Evolutionary conservation across 202 grass and related monocot species (phyloP).

Genomic region (Dendrocalamus latiflorus): DNA sequence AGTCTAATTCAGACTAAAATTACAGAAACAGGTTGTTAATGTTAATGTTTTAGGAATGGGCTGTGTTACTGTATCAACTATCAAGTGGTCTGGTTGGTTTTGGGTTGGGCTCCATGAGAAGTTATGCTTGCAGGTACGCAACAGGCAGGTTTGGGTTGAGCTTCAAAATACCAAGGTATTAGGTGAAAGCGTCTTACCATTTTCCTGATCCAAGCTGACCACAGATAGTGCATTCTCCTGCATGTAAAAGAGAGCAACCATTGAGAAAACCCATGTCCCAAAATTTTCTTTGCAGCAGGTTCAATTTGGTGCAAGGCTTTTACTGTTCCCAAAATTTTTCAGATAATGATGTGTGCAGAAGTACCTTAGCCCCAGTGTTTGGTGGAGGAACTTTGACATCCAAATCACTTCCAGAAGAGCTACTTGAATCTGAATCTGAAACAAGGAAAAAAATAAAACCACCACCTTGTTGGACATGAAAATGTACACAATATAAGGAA

Average conservation of each 20-base stretch:
- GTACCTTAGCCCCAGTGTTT: slow-evolving; percentile 70
- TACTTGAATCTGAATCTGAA: slow-evolving; percentile 85
- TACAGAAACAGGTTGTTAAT: background rate
- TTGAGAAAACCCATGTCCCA: slow-evolving; percentile 21
- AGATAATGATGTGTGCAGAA: slow-evolving; percentile 16
- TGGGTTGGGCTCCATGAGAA: slow-evolving; percentile 8
- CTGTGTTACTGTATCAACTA: background rate
- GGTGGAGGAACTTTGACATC: slow-evolving; percentile 55
- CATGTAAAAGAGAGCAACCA: slow-evolving; percentile 25
- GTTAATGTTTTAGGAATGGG: background rate
- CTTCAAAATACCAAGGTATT: slow-evolving; percentile 14
- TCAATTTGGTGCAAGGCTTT: background rate
- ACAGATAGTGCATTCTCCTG: slow-evolving; percentile 54
- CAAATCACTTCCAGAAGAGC: slow-evolving; percentile 76
- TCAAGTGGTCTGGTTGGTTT: background rate
- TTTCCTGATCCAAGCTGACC: slow-evolving; percentile 55
- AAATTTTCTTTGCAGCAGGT: slow-evolving; percentile 5
- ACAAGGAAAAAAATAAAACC: slow-evolving; percentile 2
- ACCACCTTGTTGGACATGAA: background rate
- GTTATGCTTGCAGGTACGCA: background rate
- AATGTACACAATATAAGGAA: background rate
- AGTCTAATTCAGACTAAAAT: background rate
- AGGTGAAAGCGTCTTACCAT: slow-evolving; percentile 45
- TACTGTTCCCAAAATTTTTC: background rate
- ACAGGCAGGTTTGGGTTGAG: background rate